phyloP scores from a whole-genome alignment of 768 basidiomycete species.

The Suillus alpinus region DNA sequence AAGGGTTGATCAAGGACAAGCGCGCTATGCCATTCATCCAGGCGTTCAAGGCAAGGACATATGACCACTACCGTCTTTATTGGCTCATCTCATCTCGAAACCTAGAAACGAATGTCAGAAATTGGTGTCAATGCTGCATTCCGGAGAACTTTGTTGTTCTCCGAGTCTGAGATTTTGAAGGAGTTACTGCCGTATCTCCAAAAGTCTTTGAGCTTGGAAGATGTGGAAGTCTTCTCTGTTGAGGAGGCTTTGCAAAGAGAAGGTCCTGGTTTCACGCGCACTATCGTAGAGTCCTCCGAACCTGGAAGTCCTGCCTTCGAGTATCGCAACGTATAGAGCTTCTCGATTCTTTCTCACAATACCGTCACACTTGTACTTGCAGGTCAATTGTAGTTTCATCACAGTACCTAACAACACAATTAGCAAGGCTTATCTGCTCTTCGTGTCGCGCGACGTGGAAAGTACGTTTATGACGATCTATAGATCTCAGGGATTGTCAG shows the following conservation, averaged over 20 bases:
- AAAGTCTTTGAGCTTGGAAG: slow-evolving; percentile 65
- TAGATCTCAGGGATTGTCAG: not conserved
- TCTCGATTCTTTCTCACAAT: not conserved
- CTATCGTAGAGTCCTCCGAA: slow-evolving; percentile 81
- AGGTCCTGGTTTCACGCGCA: slow-evolving; percentile 57
- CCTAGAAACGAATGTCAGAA: slow-evolving; percentile 78
- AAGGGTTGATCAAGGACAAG: slow-evolving; percentile 93
- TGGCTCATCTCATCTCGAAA: slow-evolving; percentile 3
- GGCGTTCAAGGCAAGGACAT: slow-evolving; percentile 73
- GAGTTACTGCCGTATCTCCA: slow-evolving; percentile 80
- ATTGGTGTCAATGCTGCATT: slow-evolving; percentile 77
- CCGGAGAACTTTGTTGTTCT: slow-evolving; percentile 79
- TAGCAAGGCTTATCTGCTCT: too few species aligned
- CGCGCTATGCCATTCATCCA: slow-evolving; percentile 94
- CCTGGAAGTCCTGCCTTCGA: slow-evolving; percentile 86
- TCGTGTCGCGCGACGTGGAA: too few species aligned
- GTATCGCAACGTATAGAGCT: slow-evolving; percentile 67
- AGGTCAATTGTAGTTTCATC: not conserved
- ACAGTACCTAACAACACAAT: not conserved
- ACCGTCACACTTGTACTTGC: not conserved
- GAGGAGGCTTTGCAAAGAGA: slow-evolving; percentile 61
- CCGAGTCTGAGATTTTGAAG: slow-evolving; percentile 68
- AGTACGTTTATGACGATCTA: not conserved
- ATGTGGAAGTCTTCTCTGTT: slow-evolving; percentile 68
- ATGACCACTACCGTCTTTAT: not conserved